phyloP scores from a whole-genome alignment of 2,329 filamentous ascomycete species.

The Stenocarpella maydis region DNA sequence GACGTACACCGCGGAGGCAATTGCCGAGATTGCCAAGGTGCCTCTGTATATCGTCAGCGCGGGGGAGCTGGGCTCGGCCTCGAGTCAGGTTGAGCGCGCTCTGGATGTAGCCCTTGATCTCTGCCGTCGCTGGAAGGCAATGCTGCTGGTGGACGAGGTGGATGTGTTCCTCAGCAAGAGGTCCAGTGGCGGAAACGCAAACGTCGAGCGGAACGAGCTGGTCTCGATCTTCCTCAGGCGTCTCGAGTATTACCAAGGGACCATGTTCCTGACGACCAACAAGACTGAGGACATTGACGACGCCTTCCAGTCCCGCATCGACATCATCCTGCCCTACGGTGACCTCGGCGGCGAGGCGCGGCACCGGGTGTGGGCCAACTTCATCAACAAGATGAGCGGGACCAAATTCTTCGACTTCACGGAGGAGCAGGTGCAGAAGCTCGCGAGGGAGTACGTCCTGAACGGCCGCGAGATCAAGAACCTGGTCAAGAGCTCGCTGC shows the following conservation, averaged over 20 bases:
- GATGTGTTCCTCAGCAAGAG: constrained; percentile 53
- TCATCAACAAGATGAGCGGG: constrained; percentile 43
- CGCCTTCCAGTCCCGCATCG: constrained; percentile 48
- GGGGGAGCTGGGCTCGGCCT: constrained; percentile 48
- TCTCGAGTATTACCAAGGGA: constrained; percentile 49
- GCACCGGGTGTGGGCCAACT: constrained; percentile 48
- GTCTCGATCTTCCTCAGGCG: constrained; percentile 46
- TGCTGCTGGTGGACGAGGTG: constrained; percentile 53
- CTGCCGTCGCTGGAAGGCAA: constrained; percentile 51
- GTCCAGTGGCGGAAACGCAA: constrained; percentile 39
- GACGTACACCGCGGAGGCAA: constrained; percentile 34
- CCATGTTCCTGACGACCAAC: constrained; percentile 49
- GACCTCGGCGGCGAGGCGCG: constrained; percentile 43
- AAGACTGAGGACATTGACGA: constrained; percentile 46
- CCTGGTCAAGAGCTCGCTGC: constrained; percentile 47
- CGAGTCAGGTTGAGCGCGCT: constrained; percentile 45
- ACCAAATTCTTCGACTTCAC: constrained; percentile 42
- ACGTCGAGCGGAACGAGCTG: constrained; percentile 49
- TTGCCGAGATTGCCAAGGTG: constrained; percentile 48
- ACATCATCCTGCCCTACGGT: constrained; percentile 45
- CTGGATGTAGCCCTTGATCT: constrained; percentile 46
- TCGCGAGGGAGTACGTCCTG: constrained; percentile 49
- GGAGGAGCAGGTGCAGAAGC: constrained; percentile 43
- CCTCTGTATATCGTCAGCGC: constrained; percentile 51
- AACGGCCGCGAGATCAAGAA: constrained; percentile 63